Evolutionary conservation across 257 asterid genomes (phyloP), one percentile per base, ranked within the genome.

Genomic region (Eustoma russellianum): DNA sequence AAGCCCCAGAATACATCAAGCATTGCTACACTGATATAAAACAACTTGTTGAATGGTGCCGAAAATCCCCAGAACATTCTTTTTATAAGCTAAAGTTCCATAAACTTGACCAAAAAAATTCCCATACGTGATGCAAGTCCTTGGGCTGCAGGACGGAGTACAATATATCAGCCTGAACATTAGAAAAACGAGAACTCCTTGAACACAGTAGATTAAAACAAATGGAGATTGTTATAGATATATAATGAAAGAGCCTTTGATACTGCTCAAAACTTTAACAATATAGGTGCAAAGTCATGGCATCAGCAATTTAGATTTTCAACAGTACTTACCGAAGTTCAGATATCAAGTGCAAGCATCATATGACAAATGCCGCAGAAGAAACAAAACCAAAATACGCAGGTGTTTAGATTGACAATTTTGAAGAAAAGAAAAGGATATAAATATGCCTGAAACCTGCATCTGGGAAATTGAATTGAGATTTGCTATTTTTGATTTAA

Each of bases 301-400:
- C 96, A 90, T 83, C 94, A 83, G 88, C 68, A 62, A 41, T 52
- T 17, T 65, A n/a, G 56, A 33, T 76, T 69, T 58, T 83, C 91
- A 43, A 83, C 93, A 59, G 59, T 73, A 86, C 96, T 80, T 82
- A 80, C 89, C 92, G 78, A 88, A 70, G 90, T 86, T 90, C 96
- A 66, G 91, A 40, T 87, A 86, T 86, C 95, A 90, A 86, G 98
- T 90, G 94, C 78, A 83, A 73, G 77, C 65, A 85, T 89, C 94
- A 85, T 66, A 47, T 89, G 89, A 83, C 73, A 60, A 68, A 67
- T 72, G 77, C 68, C 66, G 80, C 64, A 69, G 64, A 76, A 62
- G 24, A 13, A 5, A 4, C 8, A 18, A 34, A 12, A 57, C 10
- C 14, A 9, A 49, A 64, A 18, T 48, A 49, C 13, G 28, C 34